phyloP scores from a whole-genome alignment of 2,329 filamentous ascomycete species.

The Plectosphaerella plurivora region DNA sequence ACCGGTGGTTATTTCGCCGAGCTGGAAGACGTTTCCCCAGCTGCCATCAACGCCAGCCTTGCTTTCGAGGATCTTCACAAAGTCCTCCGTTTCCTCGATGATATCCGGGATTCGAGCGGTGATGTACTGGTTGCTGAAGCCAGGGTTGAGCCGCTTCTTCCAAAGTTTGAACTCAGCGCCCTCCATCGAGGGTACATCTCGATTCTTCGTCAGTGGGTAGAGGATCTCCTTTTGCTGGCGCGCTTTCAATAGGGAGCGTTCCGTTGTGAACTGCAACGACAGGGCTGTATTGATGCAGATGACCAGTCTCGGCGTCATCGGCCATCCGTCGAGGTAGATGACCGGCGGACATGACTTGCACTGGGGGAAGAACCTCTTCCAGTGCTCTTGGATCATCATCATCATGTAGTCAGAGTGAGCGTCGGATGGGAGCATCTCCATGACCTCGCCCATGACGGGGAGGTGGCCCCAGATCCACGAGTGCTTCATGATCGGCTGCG shows the following conservation, averaged over 20 bases:
- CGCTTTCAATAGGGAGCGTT: conserved; percentile 8
- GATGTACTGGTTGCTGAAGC: conserved; percentile 25
- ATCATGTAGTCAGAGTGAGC: conserved; percentile 1
- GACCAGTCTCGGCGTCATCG: conserved; percentile 9
- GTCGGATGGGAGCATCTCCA: not conserved
- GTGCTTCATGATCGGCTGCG: conserved; percentile 3
- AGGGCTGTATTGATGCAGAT: conserved; percentile 9
- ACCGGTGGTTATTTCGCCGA: conserved; percentile 5
- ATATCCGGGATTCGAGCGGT: conserved; percentile 21
- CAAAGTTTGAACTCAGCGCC: conserved; percentile 6
- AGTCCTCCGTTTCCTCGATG: conserved; percentile 21
- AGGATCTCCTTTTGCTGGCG: conserved; percentile 3
- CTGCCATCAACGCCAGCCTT: conserved; percentile 16
- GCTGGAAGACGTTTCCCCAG: conserved; percentile 10
- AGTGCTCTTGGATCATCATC: conserved; percentile 4
- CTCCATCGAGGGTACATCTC: conserved; percentile 1
- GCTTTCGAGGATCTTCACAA: conserved; percentile 17
- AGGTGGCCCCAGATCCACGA: conserved; percentile 6
- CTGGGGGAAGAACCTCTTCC: conserved; percentile 3
- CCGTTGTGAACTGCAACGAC: conserved; percentile 11
- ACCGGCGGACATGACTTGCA: conserved; percentile 10
- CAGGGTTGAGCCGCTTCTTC: conserved; percentile 18
- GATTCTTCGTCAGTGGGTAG: conserved; percentile 3
- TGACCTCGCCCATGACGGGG: not conserved
- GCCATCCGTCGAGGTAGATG: conserved; percentile 16